Percentiles rank a stretch among this genome's conserved stretches.
phyloP scores from a whole-genome alignment of 176 grass and related monocot genomes.

The Miscanthus lutarioriparius region DNA sequence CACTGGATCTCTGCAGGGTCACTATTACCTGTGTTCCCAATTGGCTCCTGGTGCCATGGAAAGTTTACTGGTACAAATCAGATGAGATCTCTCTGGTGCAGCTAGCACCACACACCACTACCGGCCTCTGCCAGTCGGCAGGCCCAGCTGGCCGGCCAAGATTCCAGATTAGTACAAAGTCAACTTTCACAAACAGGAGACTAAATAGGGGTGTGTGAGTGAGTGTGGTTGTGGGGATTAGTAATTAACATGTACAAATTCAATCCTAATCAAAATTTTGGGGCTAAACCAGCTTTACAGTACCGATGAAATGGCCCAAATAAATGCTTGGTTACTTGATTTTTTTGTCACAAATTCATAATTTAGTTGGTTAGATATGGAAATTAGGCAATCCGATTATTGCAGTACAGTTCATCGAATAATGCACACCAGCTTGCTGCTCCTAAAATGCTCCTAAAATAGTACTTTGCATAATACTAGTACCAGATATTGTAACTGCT shows the following conservation, averaged over 20 bases:
- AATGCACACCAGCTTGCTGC: constrained; percentile 17
- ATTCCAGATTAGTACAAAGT: constrained; percentile 32
- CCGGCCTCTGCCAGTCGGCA: neutral
- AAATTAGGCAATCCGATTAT: constrained; percentile 19
- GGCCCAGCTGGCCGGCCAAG: constrained; percentile 24
- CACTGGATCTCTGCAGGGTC: constrained; percentile 37
- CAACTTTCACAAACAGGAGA: neutral
- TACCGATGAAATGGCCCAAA: neutral
- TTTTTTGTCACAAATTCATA: neutral
- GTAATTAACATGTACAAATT: neutral
- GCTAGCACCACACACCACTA: constrained; percentile 23
- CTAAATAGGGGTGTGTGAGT: neutral
- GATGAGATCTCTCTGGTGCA: constrained; percentile 53
- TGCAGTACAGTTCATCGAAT: constrained; percentile 6
- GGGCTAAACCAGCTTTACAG: neutral
- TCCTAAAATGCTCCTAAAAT: no score
- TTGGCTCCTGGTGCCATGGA: constrained; percentile 48
- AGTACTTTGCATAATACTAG: neutral
- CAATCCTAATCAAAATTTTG: neutral
- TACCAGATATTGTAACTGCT: neutral
- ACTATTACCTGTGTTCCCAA: constrained; percentile 11
- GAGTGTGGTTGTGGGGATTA: neutral
- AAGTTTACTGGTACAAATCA: constrained; percentile 32
- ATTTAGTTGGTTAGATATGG: neutral
- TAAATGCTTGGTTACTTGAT: neutral